Conservation (phyloP, 2,329 filamentous ascomycete species). For the Thielaviopsis euricoi region DNA sequence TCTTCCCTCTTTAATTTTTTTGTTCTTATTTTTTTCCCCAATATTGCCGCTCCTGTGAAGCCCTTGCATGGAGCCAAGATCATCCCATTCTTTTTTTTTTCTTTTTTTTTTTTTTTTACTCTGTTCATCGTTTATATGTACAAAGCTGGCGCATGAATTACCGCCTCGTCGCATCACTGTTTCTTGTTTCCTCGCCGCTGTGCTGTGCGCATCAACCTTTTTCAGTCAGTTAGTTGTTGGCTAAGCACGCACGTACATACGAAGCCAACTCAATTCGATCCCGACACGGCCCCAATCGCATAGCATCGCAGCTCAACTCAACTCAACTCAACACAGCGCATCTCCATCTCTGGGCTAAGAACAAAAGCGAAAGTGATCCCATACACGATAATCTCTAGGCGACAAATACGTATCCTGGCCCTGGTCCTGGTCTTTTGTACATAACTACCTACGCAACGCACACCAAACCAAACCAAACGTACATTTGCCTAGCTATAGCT, state of each 20-base stretch:
- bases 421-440: neutral
- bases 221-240: no score
- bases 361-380: neutral
- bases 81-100: neutral
- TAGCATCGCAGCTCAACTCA: no score
- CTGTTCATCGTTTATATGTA: neutral
- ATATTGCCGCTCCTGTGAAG: neutral
- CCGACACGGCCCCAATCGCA: no score
- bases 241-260: no score
- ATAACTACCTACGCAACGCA: no score
- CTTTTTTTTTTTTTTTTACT: neutral
- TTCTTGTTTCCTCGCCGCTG: neutral
- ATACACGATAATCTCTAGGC: neutral
- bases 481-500: neutral
- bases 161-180: neutral
- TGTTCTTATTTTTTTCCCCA: neutral
- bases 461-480: no score
- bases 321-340: no score
- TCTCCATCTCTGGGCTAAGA: neutral
- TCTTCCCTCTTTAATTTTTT: neutral
- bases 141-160: neutral
- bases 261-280: no score
- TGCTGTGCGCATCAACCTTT: no score
- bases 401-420: neutral
- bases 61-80: neutral